Evolutionary conservation across 2,329 filamentous ascomycete species (phyloP).

Genomic region (Trichophyton benhamiae): DNA sequence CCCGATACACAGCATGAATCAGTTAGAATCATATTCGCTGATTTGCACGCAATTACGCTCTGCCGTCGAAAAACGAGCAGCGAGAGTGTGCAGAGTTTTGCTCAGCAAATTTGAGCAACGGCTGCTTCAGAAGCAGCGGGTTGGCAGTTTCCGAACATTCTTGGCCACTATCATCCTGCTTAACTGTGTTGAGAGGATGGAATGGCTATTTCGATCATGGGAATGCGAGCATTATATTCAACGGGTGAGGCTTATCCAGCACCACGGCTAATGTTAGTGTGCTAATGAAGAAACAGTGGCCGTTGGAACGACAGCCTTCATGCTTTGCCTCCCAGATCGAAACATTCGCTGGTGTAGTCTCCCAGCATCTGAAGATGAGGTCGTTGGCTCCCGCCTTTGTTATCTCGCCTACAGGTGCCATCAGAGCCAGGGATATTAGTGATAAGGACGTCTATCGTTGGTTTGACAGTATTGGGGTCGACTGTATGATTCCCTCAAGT

Average conservation of each 20-base stretch:
- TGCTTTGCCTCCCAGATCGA: constrained; percentile 45
- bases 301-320: constrained; percentile 40
- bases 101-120: constrained; percentile 50
- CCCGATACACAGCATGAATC: constrained; percentile 28
- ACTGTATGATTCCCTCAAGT: constrained; percentile 22
- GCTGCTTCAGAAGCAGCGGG: constrained; percentile 46
- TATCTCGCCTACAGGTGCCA: constrained; percentile 25
- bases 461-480: constrained; percentile 32
- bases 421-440: constrained; percentile 29
- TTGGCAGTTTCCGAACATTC: constrained; percentile 47
- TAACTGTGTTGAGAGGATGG: constrained; percentile 48
- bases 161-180: constrained; percentile 47
- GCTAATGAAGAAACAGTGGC: constrained; percentile 33
- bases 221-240: constrained; percentile 30
- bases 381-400: constrained; percentile 32
- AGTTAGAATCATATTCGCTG: constrained; percentile 37
- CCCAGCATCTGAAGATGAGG: constrained; percentile 48
- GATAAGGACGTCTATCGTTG: constrained; percentile 28
- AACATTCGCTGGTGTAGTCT: constrained; percentile 45
- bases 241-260: constrained; percentile 20
- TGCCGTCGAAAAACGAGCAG: constrained; percentile 43
- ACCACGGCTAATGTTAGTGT: neutral
- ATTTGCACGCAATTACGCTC: constrained; percentile 44
- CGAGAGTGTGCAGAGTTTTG: constrained; percentile 40
- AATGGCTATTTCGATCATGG: constrained; percentile 46